These are phyloP conservation scores for Aspergillus incahuasiensis DNA, from an alignment of 495 filamentous ascomycete species.

Conservation along the genomic window DNA sequence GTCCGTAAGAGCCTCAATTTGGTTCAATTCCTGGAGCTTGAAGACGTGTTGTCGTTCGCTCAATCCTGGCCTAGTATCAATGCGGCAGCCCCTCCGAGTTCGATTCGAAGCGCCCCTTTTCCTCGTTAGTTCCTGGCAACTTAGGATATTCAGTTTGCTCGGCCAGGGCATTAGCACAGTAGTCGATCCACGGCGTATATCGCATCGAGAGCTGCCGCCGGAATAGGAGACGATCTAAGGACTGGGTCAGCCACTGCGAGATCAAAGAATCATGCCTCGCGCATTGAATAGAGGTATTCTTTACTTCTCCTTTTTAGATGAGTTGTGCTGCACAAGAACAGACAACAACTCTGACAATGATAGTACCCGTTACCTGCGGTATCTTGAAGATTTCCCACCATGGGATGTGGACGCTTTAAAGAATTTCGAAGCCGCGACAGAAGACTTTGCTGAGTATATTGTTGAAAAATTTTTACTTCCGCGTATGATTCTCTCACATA, in stretches of 20 bases:
- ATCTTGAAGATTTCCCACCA: no score
- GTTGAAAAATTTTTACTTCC: no score
- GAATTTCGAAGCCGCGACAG: no score
- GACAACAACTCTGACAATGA: no score
- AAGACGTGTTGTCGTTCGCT: background rate
- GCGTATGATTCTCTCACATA: no score
- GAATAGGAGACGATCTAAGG: slow-evolving; percentile 2
- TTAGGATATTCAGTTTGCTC: slow-evolving; percentile 1
- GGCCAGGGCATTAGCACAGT: background rate
- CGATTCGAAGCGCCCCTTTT: background rate
- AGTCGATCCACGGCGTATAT: slow-evolving; percentile 1
- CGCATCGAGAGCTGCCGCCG: slow-evolving; percentile 2
- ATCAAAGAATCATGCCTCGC: no score
- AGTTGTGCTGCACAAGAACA: no score
- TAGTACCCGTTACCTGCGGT: no score
- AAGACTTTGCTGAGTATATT: no score
- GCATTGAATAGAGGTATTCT: slow-evolving; percentile 5
- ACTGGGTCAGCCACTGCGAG: no score
- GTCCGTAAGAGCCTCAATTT: background rate
- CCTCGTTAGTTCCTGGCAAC: background rate
- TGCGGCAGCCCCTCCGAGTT: background rate
- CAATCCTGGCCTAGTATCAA: slow-evolving; percentile 8
- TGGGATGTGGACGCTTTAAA: no score
- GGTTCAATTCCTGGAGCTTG: background rate
- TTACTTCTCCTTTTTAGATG: no score